Base-by-base conservation (phyloP, 1,139 yeast genomes). In the Wickerhamiella pararugosa region DNA sequence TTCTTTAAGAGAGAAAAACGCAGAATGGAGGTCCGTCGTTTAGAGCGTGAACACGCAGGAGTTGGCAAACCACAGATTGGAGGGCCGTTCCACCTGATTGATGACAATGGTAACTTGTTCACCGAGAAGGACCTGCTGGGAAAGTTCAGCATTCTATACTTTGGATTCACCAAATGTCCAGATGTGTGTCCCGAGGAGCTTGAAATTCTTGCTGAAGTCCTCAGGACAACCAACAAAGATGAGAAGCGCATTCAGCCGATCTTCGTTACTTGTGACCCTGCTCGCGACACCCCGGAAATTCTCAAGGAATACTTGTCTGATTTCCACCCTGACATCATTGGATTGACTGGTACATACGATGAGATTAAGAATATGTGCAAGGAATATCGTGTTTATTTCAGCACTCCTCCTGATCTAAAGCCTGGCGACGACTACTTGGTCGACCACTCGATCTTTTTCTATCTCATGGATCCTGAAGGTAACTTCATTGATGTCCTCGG, bases 111-210 rank as follows among this genome's bases (percentile, higher is more conserved):
- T 34, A 64, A 78, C 25, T 63, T 61, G 15, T 90, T 87, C 59
- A 82, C 96, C 1, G 75, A 84, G 29, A 67, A 81, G 46, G 73
- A 87, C 54, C 66, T 90, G 56, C 64, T 72, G 49, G 92, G 90
- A 37, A 76, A 74, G 59, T 90, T 83, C 60, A 73, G 86, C 8
- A 67, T 90, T 43, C 60, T 90, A 11, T 90, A 90, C 62, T 90
- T 90, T 63, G 98, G 98, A 0, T 90, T 90, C 65, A 81, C 94
- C 5, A 87, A 86, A 63, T 90, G 98, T 63, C 98, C 98, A 6
- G 98, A 90, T 61, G 86, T 90, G 42, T 90, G 98, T 61, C 98
- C 98, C 7, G 97, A 90, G 58, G 98, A 90, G 61, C 71, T 90
- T 49, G 98, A 90, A 58, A 84, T 87, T 57, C 69, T 90, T 59